A percentile compares a stretch with the other conserved stretches of the same genome.
These are phyloP conservation scores for Meira miltonrushii DNA, from an alignment of 1,284 basidiomycete genomes.

Conservation along the genomic window DNA sequence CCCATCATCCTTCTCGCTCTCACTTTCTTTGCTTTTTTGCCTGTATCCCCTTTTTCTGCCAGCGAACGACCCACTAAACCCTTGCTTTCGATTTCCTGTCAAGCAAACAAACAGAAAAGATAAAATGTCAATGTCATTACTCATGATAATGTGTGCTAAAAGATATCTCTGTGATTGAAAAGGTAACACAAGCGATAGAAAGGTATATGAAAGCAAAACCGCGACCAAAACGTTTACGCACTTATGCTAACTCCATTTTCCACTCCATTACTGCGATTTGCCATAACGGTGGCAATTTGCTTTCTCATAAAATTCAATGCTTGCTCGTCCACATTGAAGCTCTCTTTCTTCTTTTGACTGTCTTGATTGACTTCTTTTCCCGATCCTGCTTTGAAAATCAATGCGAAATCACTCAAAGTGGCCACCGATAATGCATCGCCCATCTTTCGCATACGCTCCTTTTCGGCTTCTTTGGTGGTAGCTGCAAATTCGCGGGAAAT, in stretches of 20 bases:
- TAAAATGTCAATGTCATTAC: too few relatives aligned
- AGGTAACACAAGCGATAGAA: too few relatives aligned
- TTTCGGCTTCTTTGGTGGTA: conserved; percentile 32
- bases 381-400: conserved; percentile 26
- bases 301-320: conserved; percentile 2
- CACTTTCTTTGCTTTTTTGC: too few relatives aligned
- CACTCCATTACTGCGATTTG: neutral
- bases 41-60: too few relatives aligned
- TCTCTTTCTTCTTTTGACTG: neutral
- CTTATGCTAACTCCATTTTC: neutral
- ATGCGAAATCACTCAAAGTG: conserved; percentile 45
- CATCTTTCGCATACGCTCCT: conserved; percentile 30
- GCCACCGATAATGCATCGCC: conserved; percentile 29
- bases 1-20: too few relatives aligned
- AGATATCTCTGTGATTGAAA: too few relatives aligned
- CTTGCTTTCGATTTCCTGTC: too few relatives aligned
- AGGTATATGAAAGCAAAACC: too few relatives aligned
- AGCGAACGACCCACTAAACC: too few relatives aligned
- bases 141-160: too few relatives aligned
- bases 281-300: neutral
- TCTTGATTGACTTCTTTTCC: conserved; percentile 12
- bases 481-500: conserved; percentile 44
- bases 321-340: neutral
- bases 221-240: too few relatives aligned
- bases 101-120: too few relatives aligned